These are phyloP conservation scores for Starmerella asiatica DNA, from an alignment of 805 yeast species.

Conservation along the genomic window DNA sequence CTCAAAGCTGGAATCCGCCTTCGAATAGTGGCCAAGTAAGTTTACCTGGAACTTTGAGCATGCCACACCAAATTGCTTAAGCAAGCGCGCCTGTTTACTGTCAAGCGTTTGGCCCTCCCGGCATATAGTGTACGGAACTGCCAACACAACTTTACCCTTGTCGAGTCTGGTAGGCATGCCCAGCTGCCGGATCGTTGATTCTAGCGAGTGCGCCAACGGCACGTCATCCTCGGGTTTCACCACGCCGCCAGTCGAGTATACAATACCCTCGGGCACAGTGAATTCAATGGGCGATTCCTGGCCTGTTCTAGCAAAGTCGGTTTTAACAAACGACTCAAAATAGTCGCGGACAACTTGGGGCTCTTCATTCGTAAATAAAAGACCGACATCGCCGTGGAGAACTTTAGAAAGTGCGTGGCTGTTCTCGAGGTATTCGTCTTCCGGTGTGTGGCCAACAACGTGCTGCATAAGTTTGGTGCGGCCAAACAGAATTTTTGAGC, in stretches of 20 bases:
- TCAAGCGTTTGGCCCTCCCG: conserved; percentile 66
- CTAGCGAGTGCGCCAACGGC: conserved; percentile 92
- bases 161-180: conserved; percentile 86
- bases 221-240: conserved; percentile 82
- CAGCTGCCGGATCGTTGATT: conserved; percentile 77
- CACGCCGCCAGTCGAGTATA: conserved; percentile 93
- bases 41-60: conserved; percentile 80
- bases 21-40: conserved; percentile 54
- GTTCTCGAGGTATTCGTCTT: conserved; percentile 81
- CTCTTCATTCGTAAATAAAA: conserved; percentile 76
- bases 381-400: conserved; percentile 69
- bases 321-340: conserved; percentile 60
- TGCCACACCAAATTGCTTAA: conserved; percentile 93
- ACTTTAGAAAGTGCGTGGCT: conserved; percentile 52
- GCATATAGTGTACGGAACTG: conserved; percentile 69
- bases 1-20: conserved; percentile 31
- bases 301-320: conserved; percentile 85
- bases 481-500: conserved; percentile 79
- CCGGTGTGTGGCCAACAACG: conserved; percentile 77
- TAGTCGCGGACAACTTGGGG: conserved; percentile 85
- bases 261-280: conserved; percentile 76
- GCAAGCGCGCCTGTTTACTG: conserved; percentile 78
- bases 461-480: conserved; percentile 85
- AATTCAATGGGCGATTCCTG: conserved; percentile 70
- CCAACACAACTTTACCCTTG: conserved; percentile 71